Evolutionary conservation across 306 rosid genomes (phyloP), one percentile per base, ranked within the genome.

Genomic region (Biancaea sappan): DNA sequence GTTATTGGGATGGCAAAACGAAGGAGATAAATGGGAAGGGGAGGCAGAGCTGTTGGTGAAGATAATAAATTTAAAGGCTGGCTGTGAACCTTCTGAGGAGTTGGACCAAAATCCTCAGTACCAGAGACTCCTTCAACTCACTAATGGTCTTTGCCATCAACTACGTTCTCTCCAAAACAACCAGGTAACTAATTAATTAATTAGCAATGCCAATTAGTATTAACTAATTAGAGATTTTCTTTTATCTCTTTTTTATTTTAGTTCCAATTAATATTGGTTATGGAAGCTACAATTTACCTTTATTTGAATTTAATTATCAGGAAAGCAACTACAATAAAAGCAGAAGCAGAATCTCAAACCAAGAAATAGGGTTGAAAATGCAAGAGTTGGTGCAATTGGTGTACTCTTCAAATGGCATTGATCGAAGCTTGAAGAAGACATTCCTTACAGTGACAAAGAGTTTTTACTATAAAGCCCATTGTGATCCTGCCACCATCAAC

Each of bases 371-470:
- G 29, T 69, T 71, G 24, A 71, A 85, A 56, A 87, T 89, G 90
- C 91, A 86, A 58, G 85, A 81, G 37, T 84, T 89, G 9, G 78
- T 69, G 60, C 68, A 81, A 38, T 14, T 85, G 81, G 90, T 85
- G 65, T 73, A 85, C 13, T 63, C 84, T 14, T 62, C 88, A 0
- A 67, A 58, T 29, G 86, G n/a, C 13, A 73, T 80, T 3, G 77
- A 82, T 51, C 80, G 83, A 7, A 53, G 60, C 3, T 72, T 87
- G 75, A 85, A 89, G 85, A 81, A 87, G 35, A 77, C 78, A 56
- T 89, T 87, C 70, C 86, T 89, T 9, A 38, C 59, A 1, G 84
- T 89, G 24, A 86, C 88, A 13, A 87, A 86, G 60, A 83, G 88
- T 57, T 71, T 82, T 60, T 87, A 83, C 63, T 89, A 89, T 79